These are phyloP conservation scores for Cladosporium sp. DNA, from an alignment of 2,329 filamentous ascomycete genomes.

Conservation along the genomic window DNA sequence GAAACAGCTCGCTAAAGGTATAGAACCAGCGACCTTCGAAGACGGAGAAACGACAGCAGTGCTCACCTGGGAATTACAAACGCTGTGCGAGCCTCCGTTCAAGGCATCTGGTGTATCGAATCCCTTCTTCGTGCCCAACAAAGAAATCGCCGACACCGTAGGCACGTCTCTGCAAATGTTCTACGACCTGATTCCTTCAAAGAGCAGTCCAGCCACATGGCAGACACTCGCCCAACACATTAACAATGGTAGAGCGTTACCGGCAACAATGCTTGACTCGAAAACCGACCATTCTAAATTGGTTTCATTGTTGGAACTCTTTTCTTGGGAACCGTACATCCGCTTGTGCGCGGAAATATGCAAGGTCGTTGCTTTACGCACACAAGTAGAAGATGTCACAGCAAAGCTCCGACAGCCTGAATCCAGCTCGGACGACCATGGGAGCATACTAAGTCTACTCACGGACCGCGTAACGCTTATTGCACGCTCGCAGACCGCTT, in stretches of 20 bases:
- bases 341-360: conserved; percentile 3
- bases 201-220: neutral
- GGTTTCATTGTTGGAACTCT: neutral
- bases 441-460: neutral
- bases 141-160: neutral
- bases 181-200: neutral
- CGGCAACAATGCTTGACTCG: neutral
- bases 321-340: neutral
- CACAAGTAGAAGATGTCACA: conserved; percentile 15
- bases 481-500: neutral
- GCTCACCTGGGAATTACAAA: neutral
- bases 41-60: neutral
- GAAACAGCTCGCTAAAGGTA: neutral
- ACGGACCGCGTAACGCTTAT: neutral
- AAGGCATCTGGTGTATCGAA: neutral
- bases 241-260: neutral
- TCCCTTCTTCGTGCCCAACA: neutral
- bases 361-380: neutral
- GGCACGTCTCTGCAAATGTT: neutral
- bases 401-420: conserved; percentile 19
- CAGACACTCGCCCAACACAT: neutral
- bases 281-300: neutral
- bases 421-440: no score
- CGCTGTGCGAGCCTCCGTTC: neutral
- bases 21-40: no score